Base-by-base conservation (phyloP, 2,329 filamentous ascomycete species). In the Claviceps pazoutovae region DNA sequence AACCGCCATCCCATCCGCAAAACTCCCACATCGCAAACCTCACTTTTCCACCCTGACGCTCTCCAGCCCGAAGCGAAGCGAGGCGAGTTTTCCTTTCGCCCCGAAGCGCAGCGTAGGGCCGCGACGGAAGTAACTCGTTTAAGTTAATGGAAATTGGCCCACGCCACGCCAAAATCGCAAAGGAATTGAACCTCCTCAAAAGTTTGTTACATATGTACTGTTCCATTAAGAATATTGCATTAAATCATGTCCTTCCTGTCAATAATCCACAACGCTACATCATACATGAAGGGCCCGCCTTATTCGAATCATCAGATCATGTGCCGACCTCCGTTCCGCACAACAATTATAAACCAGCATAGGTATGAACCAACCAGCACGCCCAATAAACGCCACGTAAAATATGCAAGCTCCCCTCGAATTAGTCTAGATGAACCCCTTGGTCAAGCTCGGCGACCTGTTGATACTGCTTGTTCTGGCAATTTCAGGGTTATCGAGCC, bases 401-500 rank as follows among this genome's bases (percentile, higher is more conserved):
- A 19, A 48, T 14, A 48, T 26, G 45, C 23, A 37, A 7, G 26
- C 13, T 13, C 14, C 36, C 42, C 3, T 34, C 14, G 26, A 5
- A 17, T 39, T 14, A 4, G 19, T 26, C 13, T 39, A 34, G 36
- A 55, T 55, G 9, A 89, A 88, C n/a, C 85, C 85, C 68, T 89
- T 88, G 46, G 82, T 88, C 65, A 87, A 71, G 66, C 84, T 88
- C 52, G 79, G 76, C 59, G 73, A 72, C 62, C 80, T 74, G 55
- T 71, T 75, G 67, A 83, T 68, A 66, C 80, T 83, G 66, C 77
- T 80, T 70, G 85, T 85, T 61, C 84, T 73, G 65, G 76, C 76
- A 49, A 82, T 71, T 50, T 81, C 79, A 13, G 66, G 62, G 23
- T 56, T 61, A 34, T 70, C 69, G 54, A 73, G 72, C 13, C 63